A percentile compares a stretch with the other conserved stretches of the same genome.
Conservation (phyloP, 164 flowering plant genomes). For the Sextonia rubra region DNA sequence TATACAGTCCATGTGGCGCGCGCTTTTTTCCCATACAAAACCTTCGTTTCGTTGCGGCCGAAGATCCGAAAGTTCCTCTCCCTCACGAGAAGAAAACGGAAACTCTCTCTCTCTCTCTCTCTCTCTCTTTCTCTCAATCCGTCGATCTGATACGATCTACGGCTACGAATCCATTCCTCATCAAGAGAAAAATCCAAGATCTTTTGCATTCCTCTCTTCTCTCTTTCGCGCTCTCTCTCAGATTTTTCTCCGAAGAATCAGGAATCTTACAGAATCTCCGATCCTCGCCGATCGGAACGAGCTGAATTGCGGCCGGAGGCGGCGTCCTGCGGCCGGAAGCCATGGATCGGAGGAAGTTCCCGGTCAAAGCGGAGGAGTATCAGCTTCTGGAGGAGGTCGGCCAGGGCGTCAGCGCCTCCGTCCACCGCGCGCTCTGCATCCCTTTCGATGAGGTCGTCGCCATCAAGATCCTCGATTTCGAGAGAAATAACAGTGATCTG, state of each 20-base stretch:
- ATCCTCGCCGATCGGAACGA: neutral
- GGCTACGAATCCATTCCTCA: neutral
- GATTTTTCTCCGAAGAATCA: neutral
- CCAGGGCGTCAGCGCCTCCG: conserved; percentile 73
- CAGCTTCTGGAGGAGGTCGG: conserved; percentile 72
- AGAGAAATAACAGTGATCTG: conserved; percentile 66
- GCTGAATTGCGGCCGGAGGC: neutral
- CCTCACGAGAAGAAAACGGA: neutral
- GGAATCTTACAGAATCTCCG: neutral
- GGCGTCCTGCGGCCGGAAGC: neutral
- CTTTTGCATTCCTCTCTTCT: neutral
- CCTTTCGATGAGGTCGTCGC: conserved; percentile 72
- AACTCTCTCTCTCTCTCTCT: neutral
- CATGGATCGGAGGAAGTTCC: conserved; percentile 70
- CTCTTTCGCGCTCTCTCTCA: neutral
- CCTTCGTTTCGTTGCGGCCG: neutral
- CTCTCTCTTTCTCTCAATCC: neutral
- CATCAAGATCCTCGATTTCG: conserved; percentile 85
- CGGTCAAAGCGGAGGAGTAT: conserved; percentile 64
- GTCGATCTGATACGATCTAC: neutral
- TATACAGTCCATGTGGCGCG: neutral
- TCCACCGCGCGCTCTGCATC: conserved; percentile 66
- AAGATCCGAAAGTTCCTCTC: neutral
- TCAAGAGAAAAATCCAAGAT: no score
- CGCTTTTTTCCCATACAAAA: neutral